phyloP scores from a whole-genome alignment of 352 stramenopile species.

The Phytophthora multivora region DNA sequence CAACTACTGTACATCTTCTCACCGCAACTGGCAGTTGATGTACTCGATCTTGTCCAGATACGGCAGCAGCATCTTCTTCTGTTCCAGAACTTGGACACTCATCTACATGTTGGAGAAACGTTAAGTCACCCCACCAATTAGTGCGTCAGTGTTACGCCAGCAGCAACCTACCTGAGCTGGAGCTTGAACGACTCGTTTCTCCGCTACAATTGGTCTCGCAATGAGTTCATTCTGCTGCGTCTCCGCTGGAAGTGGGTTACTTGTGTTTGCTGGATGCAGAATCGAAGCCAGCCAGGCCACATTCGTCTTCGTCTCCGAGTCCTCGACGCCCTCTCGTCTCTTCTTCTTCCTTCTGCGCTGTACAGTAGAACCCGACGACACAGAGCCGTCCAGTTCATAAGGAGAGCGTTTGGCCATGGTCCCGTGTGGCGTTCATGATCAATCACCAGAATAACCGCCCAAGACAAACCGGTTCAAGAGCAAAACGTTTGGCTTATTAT shows the following conservation, averaged over 20 bases:
- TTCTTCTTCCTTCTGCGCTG: constrained; percentile 32
- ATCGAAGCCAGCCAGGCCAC: constrained; percentile 30
- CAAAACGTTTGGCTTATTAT: too few relatives aligned
- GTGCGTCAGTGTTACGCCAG: background rate
- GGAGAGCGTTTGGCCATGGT: constrained; percentile 48
- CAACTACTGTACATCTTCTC: constrained; percentile 5
- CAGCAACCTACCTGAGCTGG: constrained; percentile 7
- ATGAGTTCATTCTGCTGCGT: constrained; percentile 11
- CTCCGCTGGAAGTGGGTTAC: constrained; percentile 4
- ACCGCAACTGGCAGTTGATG: constrained; percentile 81
- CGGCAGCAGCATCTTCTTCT: constrained; percentile 84
- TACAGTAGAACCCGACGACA: constrained; percentile 1
- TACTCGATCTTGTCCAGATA: constrained; percentile 90
- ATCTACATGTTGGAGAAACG: constrained; percentile 28
- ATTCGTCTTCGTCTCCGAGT: constrained; percentile 18
- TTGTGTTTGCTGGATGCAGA: constrained; percentile 12
- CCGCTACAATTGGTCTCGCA: constrained; percentile 4
- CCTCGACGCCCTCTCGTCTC: constrained; percentile 8
- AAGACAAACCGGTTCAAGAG: background rate
- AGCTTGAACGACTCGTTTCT: constrained; percentile 13
- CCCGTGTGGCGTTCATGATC: background rate
- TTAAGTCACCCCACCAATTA: too few relatives aligned
- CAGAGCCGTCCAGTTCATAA: constrained; percentile 32
- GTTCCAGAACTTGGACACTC: constrained; percentile 61
- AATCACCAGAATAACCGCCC: constrained; percentile 4